Evolutionary conservation across 495 filamentous ascomycete species (phyloP).

Genomic region (Paragyromitra xinjiangensis): DNA sequence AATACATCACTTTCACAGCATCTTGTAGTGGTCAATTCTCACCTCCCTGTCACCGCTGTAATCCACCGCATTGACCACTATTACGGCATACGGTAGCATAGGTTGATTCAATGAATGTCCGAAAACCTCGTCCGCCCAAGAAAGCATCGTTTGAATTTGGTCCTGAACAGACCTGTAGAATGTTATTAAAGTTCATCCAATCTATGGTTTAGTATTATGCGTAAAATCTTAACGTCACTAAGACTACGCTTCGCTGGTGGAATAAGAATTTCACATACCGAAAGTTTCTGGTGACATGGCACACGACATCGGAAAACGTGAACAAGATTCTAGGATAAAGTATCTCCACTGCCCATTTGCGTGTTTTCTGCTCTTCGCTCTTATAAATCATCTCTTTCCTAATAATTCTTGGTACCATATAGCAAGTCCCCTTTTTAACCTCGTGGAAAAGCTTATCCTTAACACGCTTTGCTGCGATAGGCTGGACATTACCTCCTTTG

Average conservation of each 20-base stretch:
- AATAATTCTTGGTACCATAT: background rate
- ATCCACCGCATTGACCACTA: conserved; percentile 54
- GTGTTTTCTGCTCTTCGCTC: conserved; percentile 13
- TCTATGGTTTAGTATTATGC: background rate
- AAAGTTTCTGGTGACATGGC: conserved; percentile 36
- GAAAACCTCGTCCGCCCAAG: conserved; percentile 51
- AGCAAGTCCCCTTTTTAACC: conserved; percentile 31
- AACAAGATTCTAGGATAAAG: conserved; percentile 57
- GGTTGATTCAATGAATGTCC: conserved; percentile 57
- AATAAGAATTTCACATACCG: conserved; percentile 27
- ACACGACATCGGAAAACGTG: conserved; percentile 53
- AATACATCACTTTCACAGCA: background rate
- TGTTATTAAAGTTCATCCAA: background rate
- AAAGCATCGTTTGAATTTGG: conserved; percentile 46
- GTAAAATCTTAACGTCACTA: too few relatives aligned
- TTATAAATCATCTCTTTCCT: conserved; percentile 11
- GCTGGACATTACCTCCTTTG: conserved; percentile 45
- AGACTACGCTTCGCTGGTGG: too few relatives aligned
- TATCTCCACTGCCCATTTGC: conserved; percentile 36
- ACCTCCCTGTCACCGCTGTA: background rate
- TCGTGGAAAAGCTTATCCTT: background rate
- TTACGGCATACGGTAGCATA: conserved; percentile 51
- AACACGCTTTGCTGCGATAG: conserved; percentile 52
- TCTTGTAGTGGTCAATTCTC: too few relatives aligned
- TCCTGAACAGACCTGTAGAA: conserved; percentile 42